These are phyloP conservation scores for Elsinoe batatas DNA, from an alignment of 2,329 filamentous ascomycete species.

Conservation along the genomic window DNA sequence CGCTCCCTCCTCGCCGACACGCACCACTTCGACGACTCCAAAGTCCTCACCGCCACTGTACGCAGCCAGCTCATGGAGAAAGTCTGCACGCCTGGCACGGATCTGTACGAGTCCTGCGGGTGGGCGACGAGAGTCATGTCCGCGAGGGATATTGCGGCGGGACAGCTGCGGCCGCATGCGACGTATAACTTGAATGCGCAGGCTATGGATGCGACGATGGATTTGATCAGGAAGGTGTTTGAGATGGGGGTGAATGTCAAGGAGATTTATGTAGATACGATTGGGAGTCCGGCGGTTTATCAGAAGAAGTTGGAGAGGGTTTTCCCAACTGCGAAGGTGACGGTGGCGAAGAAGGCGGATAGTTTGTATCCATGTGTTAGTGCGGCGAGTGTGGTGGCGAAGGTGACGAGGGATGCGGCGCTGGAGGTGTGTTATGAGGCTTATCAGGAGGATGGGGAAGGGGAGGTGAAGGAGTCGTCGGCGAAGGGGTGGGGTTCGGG, in stretches of 20 bases:
- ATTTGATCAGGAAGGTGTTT: slow-evolving; percentile 68
- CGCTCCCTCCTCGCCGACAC: slow-evolving; percentile 65
- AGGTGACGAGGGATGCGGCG: slow-evolving; percentile 86
- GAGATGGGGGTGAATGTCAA: slow-evolving; percentile 68
- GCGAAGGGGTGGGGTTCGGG: slow-evolving; percentile 71
- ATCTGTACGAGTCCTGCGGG: slow-evolving; percentile 57
- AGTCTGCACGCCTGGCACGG: slow-evolving; percentile 56
- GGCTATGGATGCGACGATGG: slow-evolving; percentile 83
- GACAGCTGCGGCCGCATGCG: slow-evolving; percentile 57
- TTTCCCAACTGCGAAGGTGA: slow-evolving; percentile 58
- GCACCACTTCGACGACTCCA: slow-evolving; percentile 91
- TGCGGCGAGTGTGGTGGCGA: slow-evolving; percentile 87
- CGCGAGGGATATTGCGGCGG: slow-evolving; percentile 68
- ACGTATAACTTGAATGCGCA: slow-evolving; percentile 92
- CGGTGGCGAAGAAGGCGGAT: slow-evolving; percentile 66
- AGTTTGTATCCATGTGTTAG: slow-evolving; percentile 86
- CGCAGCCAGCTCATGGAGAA: slow-evolving; percentile 62
- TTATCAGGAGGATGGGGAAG: slow-evolving; percentile 31
- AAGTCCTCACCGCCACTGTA: slow-evolving; percentile 72
- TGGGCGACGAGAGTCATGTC: slow-evolving; percentile 78
- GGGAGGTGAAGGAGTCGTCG: slow-evolving; percentile 20
- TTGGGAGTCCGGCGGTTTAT: slow-evolving; percentile 73
- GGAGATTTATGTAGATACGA: slow-evolving; percentile 92
- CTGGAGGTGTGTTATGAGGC: slow-evolving; percentile 66
- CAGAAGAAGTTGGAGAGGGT: slow-evolving; percentile 74